Evolutionary conservation across 73 alveolate species (phyloP).

Genomic region (Urostyla sp.): DNA sequence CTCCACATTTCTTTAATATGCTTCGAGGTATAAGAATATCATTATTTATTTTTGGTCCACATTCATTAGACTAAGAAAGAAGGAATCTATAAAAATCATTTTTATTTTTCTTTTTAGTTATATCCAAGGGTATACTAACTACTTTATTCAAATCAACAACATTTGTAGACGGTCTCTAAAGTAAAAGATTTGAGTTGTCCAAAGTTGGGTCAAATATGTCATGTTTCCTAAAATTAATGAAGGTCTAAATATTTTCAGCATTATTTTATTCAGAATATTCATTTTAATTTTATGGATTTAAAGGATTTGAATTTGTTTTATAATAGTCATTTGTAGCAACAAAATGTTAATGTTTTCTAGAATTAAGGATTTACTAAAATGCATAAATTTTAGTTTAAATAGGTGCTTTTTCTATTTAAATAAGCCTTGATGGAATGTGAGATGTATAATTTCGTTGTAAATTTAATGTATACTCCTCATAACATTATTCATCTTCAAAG

Average conservation of each 20-base stretch:
- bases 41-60: neutral
- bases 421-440: neutral
- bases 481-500: too few species aligned
- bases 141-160: slow-evolving; percentile 9
- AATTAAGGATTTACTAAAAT: too few species aligned
- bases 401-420: neutral
- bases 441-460: neutral
- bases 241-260: neutral
- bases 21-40: slow-evolving; percentile 47
- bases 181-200: neutral
- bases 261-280: neutral
- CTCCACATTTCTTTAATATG: slow-evolving; percentile 21
- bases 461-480: neutral
- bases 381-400: neutral
- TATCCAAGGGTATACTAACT: slow-evolving; percentile 1
- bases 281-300: neutral
- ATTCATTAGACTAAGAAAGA: neutral
- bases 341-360: too few species aligned
- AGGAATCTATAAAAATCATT: slow-evolving; percentile 35
- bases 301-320: neutral
- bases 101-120: slow-evolving; percentile 17
- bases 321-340: neutral
- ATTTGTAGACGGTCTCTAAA: neutral
- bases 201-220: neutral
- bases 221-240: neutral